Evolutionary conservation across 2,329 filamentous ascomycete species (phyloP).

Genomic region (Paraphaeosphaeria sporulosa): DNA sequence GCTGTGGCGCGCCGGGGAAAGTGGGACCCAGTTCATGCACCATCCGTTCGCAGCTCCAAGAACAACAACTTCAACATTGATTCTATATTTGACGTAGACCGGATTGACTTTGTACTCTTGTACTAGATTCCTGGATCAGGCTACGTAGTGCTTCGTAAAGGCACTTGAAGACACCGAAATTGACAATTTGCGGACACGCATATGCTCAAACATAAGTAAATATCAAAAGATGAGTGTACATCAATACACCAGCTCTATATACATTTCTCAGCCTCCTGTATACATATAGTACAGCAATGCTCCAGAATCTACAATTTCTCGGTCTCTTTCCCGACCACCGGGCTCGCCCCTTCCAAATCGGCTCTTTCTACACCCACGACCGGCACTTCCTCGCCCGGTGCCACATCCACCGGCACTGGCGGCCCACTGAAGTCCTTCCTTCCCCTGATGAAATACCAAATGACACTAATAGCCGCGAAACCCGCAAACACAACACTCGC

Average conservation of each 20-base stretch:
- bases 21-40: not conserved
- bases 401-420: conserved; percentile 46
- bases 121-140: too few species aligned
- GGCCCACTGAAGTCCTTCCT: conserved; percentile 49
- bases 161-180: too few species aligned
- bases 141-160: too few species aligned
- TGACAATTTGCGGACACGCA: too few species aligned
- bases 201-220: too few species aligned
- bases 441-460: conserved; percentile 49
- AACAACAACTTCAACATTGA: not conserved
- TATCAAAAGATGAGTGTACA: too few species aligned
- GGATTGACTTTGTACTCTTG: too few species aligned
- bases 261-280: not conserved
- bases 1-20: not conserved
- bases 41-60: not conserved
- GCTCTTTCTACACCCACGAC: conserved; percentile 42
- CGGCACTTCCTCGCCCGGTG: conserved; percentile 42
- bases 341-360: conserved; percentile 33
- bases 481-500: conserved; percentile 52
- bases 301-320: conserved; percentile 15
- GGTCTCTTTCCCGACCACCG: conserved; percentile 25
- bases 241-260: not conserved
- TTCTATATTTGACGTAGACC: too few species aligned
- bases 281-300: not conserved
- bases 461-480: conserved; percentile 46